These are phyloP conservation scores for Acmispon strigosus DNA, from an alignment of 306 rosid species.

Conservation along the genomic window DNA sequence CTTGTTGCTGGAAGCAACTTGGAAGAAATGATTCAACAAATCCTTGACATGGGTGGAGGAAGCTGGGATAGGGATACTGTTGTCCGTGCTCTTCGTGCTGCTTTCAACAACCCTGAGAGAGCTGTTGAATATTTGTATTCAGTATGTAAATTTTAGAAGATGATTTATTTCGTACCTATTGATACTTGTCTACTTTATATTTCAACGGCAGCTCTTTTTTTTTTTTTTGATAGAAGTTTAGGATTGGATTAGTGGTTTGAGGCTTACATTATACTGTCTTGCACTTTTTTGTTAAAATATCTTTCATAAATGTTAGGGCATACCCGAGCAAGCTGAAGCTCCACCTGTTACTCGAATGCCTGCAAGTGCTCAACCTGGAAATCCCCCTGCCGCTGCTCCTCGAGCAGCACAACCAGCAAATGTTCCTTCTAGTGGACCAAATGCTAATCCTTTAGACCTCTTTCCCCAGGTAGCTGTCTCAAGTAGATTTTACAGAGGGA, in stretches of 20 bases:
- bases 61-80: slow-evolving; percentile 81
- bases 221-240: neutral
- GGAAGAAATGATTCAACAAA: slow-evolving; percentile 60
- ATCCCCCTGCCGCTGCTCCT: slow-evolving; percentile 46
- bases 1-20: slow-evolving; percentile 68
- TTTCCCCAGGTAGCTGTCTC: slow-evolving; percentile 63
- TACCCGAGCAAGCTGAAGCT: slow-evolving; percentile 75
- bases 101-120: slow-evolving; percentile 85
- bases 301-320: slow-evolving; percentile 40
- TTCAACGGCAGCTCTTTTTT: neutral
- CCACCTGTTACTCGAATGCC: slow-evolving; percentile 48
- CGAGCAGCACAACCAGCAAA: slow-evolving; percentile 50
- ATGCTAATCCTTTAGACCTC: slow-evolving; percentile 73
- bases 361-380: slow-evolving; percentile 30
- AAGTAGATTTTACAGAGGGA: neutral
- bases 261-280: neutral
- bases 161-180: neutral
- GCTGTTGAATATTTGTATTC: slow-evolving; percentile 77
- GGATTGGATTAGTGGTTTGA: neutral
- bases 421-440: slow-evolving; percentile 59
- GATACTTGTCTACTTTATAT: neutral
- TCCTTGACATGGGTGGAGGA: slow-evolving; percentile 82
- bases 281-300: neutral
- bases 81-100: slow-evolving; percentile 79
- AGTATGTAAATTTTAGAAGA: slow-evolving; percentile 35